Evolutionary conservation across 2,329 filamentous ascomycete species (phyloP).

Genomic region (Microcera coccophila): DNA sequence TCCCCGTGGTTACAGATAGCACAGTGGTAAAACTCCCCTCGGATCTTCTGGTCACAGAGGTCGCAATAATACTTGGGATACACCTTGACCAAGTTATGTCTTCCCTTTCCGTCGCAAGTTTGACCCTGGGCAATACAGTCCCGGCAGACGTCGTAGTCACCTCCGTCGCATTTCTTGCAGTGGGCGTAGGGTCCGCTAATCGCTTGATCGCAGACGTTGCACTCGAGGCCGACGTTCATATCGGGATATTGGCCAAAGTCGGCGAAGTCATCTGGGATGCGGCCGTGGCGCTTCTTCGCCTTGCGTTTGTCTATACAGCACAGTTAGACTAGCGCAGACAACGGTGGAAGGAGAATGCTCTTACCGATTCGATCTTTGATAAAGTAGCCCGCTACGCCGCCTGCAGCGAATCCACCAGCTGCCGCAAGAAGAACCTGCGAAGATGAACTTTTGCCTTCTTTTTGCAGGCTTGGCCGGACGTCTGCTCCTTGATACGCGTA

Average conservation of each 20-base stretch:
- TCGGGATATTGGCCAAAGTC: slow-evolving; percentile 13
- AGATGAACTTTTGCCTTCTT: no score
- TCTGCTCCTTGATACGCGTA: no score
- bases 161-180: slow-evolving; percentile 14
- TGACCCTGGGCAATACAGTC: no score
- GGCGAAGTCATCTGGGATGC: slow-evolving; percentile 5
- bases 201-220: slow-evolving; percentile 11
- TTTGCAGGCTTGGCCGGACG: no score
- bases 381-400: slow-evolving; percentile 16
- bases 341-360: neutral
- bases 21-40: no score
- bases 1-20: no score
- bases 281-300: slow-evolving; percentile 16
- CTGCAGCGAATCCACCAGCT: no score
- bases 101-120: no score
- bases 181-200: slow-evolving; percentile 16
- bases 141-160: slow-evolving; percentile 16
- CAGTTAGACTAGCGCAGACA: neutral
- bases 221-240: neutral
- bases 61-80: no score
- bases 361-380: slow-evolving; percentile 15
- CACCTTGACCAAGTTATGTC: no score
- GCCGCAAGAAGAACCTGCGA: no score
- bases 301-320: slow-evolving; percentile 9
- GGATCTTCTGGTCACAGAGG: no score